Percentiles rank a stretch among this genome's conserved stretches.
These are phyloP conservation scores for Annona cherimola DNA, from an alignment of 164 flowering plant species.

Conservation along the genomic window DNA sequence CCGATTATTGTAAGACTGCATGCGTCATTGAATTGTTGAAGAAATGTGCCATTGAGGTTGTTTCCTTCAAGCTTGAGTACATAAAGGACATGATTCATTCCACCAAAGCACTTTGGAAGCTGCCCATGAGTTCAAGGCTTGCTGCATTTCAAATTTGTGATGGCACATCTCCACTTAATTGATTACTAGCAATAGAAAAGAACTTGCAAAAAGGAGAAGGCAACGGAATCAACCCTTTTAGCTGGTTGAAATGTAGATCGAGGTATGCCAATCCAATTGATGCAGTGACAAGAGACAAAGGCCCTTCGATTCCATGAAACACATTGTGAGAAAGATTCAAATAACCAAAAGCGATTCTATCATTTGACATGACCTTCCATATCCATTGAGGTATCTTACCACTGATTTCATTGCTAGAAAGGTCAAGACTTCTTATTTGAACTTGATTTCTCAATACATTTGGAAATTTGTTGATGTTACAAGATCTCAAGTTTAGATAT, in stretches of 20 bases:
- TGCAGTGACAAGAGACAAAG: neutral
- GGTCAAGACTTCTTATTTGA: neutral
- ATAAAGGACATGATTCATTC: neutral
- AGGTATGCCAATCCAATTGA: neutral
- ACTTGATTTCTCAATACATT: neutral
- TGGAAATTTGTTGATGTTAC: neutral
- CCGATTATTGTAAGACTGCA: too few relatives aligned
- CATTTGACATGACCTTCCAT: neutral
- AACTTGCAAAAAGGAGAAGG: neutral
- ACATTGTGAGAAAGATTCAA: slow-evolving; percentile 1
- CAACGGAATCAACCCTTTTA: neutral
- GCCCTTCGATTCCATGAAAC: neutral
- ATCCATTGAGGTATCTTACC: slow-evolving; percentile 1
- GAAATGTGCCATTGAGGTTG: too few relatives aligned
- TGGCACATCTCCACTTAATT: neutral
- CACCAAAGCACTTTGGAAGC: neutral
- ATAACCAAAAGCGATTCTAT: neutral
- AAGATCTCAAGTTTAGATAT: neutral
- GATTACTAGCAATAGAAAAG: neutral
- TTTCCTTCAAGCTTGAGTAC: neutral
- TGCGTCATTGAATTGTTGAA: too few relatives aligned
- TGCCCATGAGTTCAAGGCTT: neutral
- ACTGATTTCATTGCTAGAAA: neutral
- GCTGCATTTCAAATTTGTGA: neutral
- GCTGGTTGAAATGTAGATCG: neutral